Evolutionary conservation across 2,329 filamentous ascomycete genomes (phyloP).

Genomic region (Talaromyces piceae): DNA sequence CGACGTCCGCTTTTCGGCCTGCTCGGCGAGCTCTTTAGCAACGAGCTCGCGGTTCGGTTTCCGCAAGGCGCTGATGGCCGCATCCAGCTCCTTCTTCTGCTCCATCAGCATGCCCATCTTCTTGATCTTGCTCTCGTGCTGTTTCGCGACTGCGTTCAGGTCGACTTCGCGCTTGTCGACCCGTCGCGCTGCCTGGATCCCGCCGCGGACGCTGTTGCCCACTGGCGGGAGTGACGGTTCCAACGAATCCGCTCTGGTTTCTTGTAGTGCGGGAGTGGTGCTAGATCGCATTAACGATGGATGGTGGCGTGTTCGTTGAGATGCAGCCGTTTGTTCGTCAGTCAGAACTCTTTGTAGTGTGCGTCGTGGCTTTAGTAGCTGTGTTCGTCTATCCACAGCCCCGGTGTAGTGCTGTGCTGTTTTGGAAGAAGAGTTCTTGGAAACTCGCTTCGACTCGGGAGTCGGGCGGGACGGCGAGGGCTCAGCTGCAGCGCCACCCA

Average conservation of each 20-base stretch:
- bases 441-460: too few species aligned
- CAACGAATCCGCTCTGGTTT: conserved; percentile 33
- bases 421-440: conserved; percentile 18
- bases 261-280: conserved; percentile 34
- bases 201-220: conserved; percentile 32
- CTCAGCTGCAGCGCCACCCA: conserved; percentile 34
- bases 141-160: conserved; percentile 37
- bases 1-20: conserved; percentile 30
- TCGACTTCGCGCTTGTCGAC: conserved; percentile 44
- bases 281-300: conserved; percentile 37
- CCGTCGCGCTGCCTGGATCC: conserved; percentile 39
- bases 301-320: conserved; percentile 21
- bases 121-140: conserved; percentile 39
- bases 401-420: conserved; percentile 28
- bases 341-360: conserved; percentile 41
- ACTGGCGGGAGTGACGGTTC: conserved; percentile 32
- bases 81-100: conserved; percentile 42
- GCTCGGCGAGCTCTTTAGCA: conserved; percentile 38
- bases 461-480: conserved; percentile 27
- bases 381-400: conserved; percentile 22
- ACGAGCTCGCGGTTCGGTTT: conserved; percentile 43
- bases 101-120: conserved; percentile 39
- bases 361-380: conserved; percentile 22
- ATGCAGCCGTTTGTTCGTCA: conserved; percentile 32
- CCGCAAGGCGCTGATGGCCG: conserved; percentile 40